A percentile compares a stretch with the other conserved stretches of the same genome.
These are phyloP conservation scores for Pyrenochaeta sp. DNA, from an alignment of 2,329 filamentous ascomycete species.

Conservation along the genomic window DNA sequence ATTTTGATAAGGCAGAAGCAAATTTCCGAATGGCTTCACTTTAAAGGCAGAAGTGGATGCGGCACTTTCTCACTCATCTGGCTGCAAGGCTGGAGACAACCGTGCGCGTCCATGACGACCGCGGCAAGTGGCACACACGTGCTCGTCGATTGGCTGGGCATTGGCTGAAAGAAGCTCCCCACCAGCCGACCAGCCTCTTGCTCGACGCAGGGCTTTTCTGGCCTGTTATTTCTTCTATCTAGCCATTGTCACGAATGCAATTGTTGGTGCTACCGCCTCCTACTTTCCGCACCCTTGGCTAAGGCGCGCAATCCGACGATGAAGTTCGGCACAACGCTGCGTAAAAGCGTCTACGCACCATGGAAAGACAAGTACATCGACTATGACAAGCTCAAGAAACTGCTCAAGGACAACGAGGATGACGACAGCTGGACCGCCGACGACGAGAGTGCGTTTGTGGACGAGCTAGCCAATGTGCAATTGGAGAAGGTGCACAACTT, in stretches of 20 bases:
- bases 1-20: too few relatives aligned
- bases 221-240: slow-evolving; percentile 7
- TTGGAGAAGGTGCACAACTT: slow-evolving; percentile 94
- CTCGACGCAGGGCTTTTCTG: slow-evolving; percentile 20
- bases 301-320: slow-evolving; percentile 59
- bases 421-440: slow-evolving; percentile 85
- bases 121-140: slow-evolving; percentile 21
- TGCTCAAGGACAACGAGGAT: slow-evolving; percentile 75
- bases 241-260: slow-evolving; percentile 5
- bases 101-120: slow-evolving; percentile 12
- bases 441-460: slow-evolving; percentile 92
- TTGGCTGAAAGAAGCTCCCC: slow-evolving; percentile 13
- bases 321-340: slow-evolving; percentile 92
- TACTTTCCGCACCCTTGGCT: slow-evolving; percentile 8
- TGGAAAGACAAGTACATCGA: slow-evolving; percentile 97
- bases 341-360: slow-evolving; percentile 79
- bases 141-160: slow-evolving; percentile 24
- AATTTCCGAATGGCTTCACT: too few relatives aligned
- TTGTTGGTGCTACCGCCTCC: slow-evolving; percentile 11
- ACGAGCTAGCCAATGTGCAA: slow-evolving; percentile 93
- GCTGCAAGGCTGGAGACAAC: background rate
- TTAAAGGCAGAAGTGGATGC: too few relatives aligned
- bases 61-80: too few relatives aligned
- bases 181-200: slow-evolving; percentile 2
- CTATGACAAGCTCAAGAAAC: slow-evolving; percentile 89